phyloP scores from a whole-genome alignment of 257 asterid species.

The Solanum pinnatisectum region DNA sequence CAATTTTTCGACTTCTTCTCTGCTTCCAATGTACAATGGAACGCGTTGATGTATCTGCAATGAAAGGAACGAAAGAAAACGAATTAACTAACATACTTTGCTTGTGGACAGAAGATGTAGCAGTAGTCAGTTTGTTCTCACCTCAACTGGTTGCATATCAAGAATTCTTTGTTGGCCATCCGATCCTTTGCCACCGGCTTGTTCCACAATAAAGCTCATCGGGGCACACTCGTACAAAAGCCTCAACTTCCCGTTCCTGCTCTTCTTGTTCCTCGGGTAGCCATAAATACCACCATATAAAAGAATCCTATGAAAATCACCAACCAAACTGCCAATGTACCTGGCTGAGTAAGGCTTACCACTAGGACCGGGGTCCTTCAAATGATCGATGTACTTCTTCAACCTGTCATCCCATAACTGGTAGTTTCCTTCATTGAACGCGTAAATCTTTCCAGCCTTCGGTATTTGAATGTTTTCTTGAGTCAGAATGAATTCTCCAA shows the following conservation, averaged over 20 bases:
- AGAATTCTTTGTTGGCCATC: conserved; percentile 60
- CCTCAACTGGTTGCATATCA: conserved; percentile 43
- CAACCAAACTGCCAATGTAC: conserved; percentile 69
- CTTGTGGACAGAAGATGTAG: background rate
- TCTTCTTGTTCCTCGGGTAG: conserved; percentile 55
- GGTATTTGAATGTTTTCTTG: conserved; percentile 68
- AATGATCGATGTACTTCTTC: conserved; percentile 57
- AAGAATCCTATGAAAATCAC: conserved; percentile 68
- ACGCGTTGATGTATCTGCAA: conserved; percentile 76
- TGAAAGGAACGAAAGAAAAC: background rate
- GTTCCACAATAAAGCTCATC: conserved; percentile 71
- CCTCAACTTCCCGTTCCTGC: conserved; percentile 62
- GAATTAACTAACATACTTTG: background rate
- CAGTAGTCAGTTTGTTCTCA: background rate
- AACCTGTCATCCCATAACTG: conserved; percentile 64
- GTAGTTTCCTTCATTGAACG: conserved; percentile 86
- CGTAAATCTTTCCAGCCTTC: conserved; percentile 44
- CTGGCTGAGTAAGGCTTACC: conserved; percentile 76
- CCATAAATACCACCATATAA: conserved; percentile 77
- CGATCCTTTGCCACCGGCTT: conserved; percentile 75
- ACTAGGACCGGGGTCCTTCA: conserved; percentile 57
- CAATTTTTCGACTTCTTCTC: conserved; percentile 78
- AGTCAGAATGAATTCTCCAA: conserved; percentile 66
- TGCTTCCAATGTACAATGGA: conserved; percentile 82
- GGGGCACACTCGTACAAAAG: conserved; percentile 87